phyloP scores from a whole-genome alignment of 129 eudicot genomes.

The Oenanthe sinensis region DNA sequence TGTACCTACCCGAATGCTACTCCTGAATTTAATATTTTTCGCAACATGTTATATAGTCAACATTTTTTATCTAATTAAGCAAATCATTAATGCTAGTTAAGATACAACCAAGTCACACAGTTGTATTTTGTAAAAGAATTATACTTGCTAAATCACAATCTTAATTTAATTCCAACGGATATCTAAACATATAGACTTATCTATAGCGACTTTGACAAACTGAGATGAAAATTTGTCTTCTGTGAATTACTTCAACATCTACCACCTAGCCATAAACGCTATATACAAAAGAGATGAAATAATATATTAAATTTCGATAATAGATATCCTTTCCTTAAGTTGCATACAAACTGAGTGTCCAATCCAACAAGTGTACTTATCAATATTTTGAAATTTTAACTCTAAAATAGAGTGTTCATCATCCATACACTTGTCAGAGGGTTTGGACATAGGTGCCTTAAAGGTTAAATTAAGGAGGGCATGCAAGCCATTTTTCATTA shows the following conservation, averaged over 20 bases:
- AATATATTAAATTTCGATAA: not conserved
- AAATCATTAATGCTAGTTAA: not conserved
- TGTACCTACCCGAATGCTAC: not conserved
- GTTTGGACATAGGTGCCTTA: too few species aligned
- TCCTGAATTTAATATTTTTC: not conserved
- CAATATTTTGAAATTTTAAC: not conserved
- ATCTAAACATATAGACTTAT: not conserved
- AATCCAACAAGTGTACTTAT: not conserved
- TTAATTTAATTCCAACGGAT: not conserved
- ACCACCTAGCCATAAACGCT: not conserved
- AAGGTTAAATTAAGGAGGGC: not conserved
- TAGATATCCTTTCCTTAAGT: not conserved
- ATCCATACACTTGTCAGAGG: not conserved
- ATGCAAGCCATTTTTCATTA: not conserved
- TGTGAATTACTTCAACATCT: not conserved
- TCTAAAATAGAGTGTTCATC: not conserved
- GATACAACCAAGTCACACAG: not conserved
- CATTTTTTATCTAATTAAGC: not conserved
- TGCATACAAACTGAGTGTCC: not conserved
- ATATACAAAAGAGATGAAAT: not conserved
- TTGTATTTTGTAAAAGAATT: not conserved
- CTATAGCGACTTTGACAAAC: not conserved
- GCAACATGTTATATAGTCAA: not conserved
- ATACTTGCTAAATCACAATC: not conserved
- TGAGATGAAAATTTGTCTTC: not conserved